Conservation (phyloP, 1,284 basidiomycete genomes). For the Phenoliferia sp. region DNA sequence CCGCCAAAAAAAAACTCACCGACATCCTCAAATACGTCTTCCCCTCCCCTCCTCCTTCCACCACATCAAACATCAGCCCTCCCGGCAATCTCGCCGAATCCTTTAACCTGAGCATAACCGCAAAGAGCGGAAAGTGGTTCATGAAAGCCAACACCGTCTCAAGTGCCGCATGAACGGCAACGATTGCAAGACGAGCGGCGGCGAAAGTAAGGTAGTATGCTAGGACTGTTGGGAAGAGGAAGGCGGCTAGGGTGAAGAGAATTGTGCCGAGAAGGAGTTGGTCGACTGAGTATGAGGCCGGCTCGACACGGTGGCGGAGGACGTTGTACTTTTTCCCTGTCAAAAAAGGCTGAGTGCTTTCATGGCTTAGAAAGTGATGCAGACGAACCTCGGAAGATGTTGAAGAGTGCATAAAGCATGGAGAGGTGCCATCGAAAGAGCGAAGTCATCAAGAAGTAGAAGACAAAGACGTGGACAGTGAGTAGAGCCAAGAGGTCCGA, state of each 20-base stretch:
- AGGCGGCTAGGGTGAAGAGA: constrained; percentile 84
- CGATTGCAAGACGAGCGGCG: constrained; percentile 53
- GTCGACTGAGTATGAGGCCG: constrained; percentile 87
- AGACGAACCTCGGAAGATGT: constrained; percentile 79
- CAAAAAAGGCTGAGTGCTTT: background rate
- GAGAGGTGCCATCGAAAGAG: constrained; percentile 63
- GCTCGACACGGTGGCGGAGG: constrained; percentile 74
- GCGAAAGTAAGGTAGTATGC: constrained; percentile 82
- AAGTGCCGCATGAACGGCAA: constrained; percentile 57
- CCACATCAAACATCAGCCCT: constrained; percentile 5
- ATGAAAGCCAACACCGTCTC: constrained; percentile 67
- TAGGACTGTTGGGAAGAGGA: constrained; percentile 83
- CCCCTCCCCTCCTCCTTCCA: background rate
- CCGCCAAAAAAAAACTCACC: background rate
- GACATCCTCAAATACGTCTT: constrained; percentile 7
- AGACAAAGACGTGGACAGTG: constrained; percentile 68
- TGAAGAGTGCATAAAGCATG: constrained; percentile 70
- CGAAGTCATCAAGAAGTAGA: constrained; percentile 61
- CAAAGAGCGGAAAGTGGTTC: constrained; percentile 88
- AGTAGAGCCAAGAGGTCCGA: constrained; percentile 63
- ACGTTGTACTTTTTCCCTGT: constrained; percentile 81
- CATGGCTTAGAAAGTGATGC: constrained; percentile 1
- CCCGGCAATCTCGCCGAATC: constrained; percentile 75
- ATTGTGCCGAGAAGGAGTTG: constrained; percentile 91
- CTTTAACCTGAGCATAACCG: constrained; percentile 76